These are phyloP conservation scores for Noccaea caerulescens DNA, from an alignment of 345 rosid genomes.

Conservation along the genomic window DNA sequence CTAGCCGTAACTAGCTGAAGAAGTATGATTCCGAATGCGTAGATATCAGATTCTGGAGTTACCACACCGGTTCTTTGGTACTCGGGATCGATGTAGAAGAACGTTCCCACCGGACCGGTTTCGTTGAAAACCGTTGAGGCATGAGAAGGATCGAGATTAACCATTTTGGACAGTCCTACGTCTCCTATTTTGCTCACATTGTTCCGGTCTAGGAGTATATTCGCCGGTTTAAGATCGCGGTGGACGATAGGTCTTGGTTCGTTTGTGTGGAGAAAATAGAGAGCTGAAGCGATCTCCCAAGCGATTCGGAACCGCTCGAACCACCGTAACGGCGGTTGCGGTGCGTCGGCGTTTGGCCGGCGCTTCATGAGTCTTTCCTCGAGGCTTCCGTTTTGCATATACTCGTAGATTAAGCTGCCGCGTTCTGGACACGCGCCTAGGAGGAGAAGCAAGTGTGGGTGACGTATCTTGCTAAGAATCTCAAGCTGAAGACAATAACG, in stretches of 20 bases:
- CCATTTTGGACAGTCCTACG: constrained; percentile 78
- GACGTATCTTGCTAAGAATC: constrained; percentile 77
- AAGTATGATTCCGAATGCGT: constrained; percentile 83
- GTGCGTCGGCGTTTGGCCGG: constrained; percentile 34
- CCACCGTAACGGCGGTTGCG: constrained; percentile 65
- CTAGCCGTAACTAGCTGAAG: constrained; percentile 76
- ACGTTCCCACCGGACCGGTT: constrained; percentile 80
- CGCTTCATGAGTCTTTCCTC: constrained; percentile 66
- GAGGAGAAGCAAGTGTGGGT: constrained; percentile 91
- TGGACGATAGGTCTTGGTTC: constrained; percentile 81
- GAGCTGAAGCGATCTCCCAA: constrained; percentile 89
- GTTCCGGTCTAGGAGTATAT: constrained; percentile 78
- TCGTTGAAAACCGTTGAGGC: constrained; percentile 53
- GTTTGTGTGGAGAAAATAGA: constrained; percentile 70
- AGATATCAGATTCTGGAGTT: constrained; percentile 76
- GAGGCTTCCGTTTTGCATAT: constrained; percentile 86
- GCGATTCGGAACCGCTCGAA: constrained; percentile 72
- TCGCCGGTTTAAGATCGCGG: constrained; percentile 91
- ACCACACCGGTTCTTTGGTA: constrained; percentile 81
- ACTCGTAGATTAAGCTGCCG: constrained; percentile 84
- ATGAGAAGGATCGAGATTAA: constrained; percentile 49
- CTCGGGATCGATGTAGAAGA: constrained; percentile 88
- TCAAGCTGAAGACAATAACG: constrained; percentile 61
- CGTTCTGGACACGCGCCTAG: constrained; percentile 86
- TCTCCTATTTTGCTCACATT: constrained; percentile 90